Evolutionary conservation across 73 alveolate genomes (phyloP), one percentile per base, ranked within the genome.

Genomic region (Uronychia binucleata): DNA sequence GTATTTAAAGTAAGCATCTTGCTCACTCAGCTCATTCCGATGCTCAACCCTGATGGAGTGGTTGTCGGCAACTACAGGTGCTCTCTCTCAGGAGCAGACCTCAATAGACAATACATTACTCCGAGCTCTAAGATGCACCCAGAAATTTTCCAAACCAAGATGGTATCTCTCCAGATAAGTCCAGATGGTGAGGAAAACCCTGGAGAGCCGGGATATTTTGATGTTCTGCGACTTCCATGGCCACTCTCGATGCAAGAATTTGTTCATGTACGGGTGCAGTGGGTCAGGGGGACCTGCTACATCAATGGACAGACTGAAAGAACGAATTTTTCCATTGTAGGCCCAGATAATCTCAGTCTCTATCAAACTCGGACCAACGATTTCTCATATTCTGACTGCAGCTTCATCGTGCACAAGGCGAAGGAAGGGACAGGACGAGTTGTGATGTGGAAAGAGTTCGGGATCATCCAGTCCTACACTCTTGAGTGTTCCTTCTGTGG

Each of bases 21-120:
- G 5, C 19, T 46, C 5, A 11, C 67, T 11, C 19, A 46, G 67
- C 92, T 95, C 26, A 86, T 94, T n/a, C 98, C 98, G 58, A 94
- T 94, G 98, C 58, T 94, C n/a, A 94, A 94, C 86, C 88, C 95
- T n/a, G 98, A 94, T 75, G 98, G 98, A 57, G 97, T 92, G 28
- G 89, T 89, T 0, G 87, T 58, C 83, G 98, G 98, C 8, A 94
- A 94, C 88, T 89, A 89, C 83, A 81, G 98, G 82, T 94, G 83
- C 87, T 93, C 82, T 26, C 90, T 34, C 25, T 59, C 83, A 1
- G 98, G 98, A 32, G 82, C 85, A 60, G 98, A 94, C 86, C 86
- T 94, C 81, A 94, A 94, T 86, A 81, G 98, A 75, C 31, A 88
- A 75, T 94, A 96, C 93, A 74, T 30, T 28, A n/a, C 1, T 19